These are phyloP conservation scores for Avena eriantha DNA, from an alignment of 176 grass and related monocot genomes.

Conservation along the genomic window DNA sequence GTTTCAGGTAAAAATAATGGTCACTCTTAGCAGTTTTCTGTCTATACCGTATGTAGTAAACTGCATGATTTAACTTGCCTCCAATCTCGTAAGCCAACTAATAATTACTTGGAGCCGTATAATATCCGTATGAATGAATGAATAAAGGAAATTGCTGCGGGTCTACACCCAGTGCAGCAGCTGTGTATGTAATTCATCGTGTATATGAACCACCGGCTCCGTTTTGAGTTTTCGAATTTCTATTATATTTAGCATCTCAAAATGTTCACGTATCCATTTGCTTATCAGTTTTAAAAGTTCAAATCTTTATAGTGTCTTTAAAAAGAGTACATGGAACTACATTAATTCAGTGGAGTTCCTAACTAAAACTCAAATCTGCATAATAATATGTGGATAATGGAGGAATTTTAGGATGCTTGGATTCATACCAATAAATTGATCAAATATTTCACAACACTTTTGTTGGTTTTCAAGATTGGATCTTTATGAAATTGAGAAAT, in stretches of 20 bases:
- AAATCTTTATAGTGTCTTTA: neutral
- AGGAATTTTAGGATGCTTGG: too few species aligned
- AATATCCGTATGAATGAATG: neutral
- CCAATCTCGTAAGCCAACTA: neutral
- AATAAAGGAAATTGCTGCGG: too few species aligned
- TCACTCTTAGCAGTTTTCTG: conserved; percentile 33
- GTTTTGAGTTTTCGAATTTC: neutral
- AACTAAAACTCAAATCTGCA: neutral
- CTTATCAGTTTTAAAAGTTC: neutral
- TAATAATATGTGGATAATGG: too few species aligned
- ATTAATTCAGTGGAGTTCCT: neutral
- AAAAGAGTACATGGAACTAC: neutral
- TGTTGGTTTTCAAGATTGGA: too few species aligned
- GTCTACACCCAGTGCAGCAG: too few species aligned
- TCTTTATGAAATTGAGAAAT: too few species aligned
- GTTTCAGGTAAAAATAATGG: conserved; percentile 19
- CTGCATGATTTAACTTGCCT: neutral
- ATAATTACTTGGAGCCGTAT: neutral
- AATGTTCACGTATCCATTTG: neutral
- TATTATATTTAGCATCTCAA: neutral
- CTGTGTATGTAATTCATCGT: neutral
- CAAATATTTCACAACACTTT: too few species aligned
- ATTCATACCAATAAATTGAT: too few species aligned
- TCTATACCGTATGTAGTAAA: conserved; percentile 15
- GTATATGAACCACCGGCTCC: neutral